phyloP scores from a whole-genome alignment of 2,329 filamentous ascomycete genomes.

The Zymoseptoria tritici region DNA sequence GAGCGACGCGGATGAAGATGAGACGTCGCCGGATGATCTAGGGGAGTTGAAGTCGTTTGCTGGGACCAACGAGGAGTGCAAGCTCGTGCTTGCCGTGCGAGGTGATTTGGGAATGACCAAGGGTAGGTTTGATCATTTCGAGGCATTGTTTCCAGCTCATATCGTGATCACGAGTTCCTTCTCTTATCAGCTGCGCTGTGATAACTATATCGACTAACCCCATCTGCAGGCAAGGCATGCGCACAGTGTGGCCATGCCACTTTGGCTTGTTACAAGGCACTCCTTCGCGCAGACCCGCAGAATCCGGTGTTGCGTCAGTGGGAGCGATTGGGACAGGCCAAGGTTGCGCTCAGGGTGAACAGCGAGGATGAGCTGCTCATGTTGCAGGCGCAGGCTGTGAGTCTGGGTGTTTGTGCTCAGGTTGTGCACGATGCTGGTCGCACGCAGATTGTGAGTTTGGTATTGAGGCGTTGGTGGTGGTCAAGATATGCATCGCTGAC shows the following conservation, averaged over 20 bases:
- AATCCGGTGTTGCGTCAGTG: constrained; percentile 68
- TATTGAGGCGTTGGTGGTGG: background rate
- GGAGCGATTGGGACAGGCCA: constrained; percentile 64
- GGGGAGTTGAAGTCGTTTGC: constrained; percentile 41
- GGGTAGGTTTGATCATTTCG: constrained; percentile 48
- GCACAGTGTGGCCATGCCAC: constrained; percentile 95
- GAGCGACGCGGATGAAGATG: constrained; percentile 28
- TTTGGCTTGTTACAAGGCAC: constrained; percentile 89
- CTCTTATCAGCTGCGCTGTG: background rate
- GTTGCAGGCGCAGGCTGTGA: constrained; percentile 71
- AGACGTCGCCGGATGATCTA: constrained; percentile 35
- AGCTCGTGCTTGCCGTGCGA: constrained; percentile 83
- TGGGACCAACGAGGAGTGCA: constrained; percentile 69
- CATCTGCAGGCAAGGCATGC: constrained; percentile 75
- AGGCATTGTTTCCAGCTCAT: constrained; percentile 6
- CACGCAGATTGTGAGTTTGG: constrained; percentile 63
- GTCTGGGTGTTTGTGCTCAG: constrained; percentile 77
- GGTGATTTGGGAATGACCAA: constrained; percentile 97
- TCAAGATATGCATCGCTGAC: background rate
- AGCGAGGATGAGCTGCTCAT: constrained; percentile 72
- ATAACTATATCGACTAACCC: constrained; percentile 9
- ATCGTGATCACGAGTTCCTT: background rate
- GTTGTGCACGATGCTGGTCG: constrained; percentile 92
- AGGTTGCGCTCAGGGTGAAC: constrained; percentile 86
- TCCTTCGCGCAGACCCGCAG: constrained; percentile 49